These are phyloP conservation scores for Calonectria hongkongensis DNA, from an alignment of 2,329 filamentous ascomycete species.

Conservation along the genomic window DNA sequence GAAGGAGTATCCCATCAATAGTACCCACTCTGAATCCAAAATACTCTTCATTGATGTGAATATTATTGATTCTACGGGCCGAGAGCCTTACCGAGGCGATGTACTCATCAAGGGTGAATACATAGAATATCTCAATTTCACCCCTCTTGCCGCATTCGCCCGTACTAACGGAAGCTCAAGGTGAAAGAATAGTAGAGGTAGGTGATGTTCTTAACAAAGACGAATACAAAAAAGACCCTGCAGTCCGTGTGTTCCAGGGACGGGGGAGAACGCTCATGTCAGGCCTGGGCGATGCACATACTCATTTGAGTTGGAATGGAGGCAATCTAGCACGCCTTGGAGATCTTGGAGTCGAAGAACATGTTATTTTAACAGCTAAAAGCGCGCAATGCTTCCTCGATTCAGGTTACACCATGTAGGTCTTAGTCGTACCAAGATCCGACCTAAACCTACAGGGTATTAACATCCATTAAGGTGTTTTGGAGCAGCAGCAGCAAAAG, in stretches of 20 bases:
- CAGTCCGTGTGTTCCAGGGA: constrained; percentile 36
- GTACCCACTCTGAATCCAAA: constrained; percentile 22
- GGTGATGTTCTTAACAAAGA: not conserved
- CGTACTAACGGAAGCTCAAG: not conserved
- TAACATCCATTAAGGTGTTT: constrained; percentile 35
- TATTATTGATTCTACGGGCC: constrained; percentile 29
- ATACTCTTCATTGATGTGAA: constrained; percentile 29
- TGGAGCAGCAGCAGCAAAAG: constrained; percentile 45
- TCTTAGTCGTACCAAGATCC: not conserved
- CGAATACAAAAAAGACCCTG: constrained; percentile 13
- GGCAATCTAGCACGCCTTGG: constrained; percentile 42
- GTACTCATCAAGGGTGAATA: constrained; percentile 26
- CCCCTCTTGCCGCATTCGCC: not conserved
- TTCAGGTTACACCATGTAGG: constrained; percentile 45
- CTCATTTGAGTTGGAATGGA: constrained; percentile 46
- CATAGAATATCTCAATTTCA: too few species aligned
- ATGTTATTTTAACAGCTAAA: constrained; percentile 42
- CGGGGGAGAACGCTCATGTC: constrained; percentile 44
- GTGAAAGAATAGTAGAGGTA: constrained; percentile 13
- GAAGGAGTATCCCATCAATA: constrained; percentile 15
- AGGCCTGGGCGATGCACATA: constrained; percentile 39
- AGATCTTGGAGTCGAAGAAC: constrained; percentile 39
- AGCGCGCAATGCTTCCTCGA: constrained; percentile 44
- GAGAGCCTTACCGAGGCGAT: constrained; percentile 30
- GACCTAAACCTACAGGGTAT: not conserved